Conservation (phyloP, 495 filamentous ascomycete species). For the Annulohypoxylon maeteangense region DNA sequence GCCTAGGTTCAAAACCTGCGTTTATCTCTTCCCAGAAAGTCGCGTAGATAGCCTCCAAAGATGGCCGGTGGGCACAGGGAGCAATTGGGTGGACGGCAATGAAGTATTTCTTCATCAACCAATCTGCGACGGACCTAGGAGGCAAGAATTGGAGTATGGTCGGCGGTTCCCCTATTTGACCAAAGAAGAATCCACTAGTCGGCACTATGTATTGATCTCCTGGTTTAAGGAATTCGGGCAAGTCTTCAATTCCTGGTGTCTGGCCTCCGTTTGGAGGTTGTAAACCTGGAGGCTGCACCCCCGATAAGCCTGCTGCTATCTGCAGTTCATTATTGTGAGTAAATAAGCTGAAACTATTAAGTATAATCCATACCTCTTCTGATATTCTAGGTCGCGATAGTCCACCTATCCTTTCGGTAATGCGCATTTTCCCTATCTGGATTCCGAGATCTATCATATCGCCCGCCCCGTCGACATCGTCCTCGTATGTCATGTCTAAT, state of each 20-base stretch:
- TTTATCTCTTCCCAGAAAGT: conserved; percentile 70
- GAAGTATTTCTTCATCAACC: conserved; percentile 72
- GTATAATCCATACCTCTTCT: conserved; percentile 66
- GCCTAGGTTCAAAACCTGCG: conserved; percentile 64
- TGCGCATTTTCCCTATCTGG: conserved; percentile 73
- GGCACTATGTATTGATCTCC: conserved; percentile 66
- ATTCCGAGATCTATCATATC: conserved; percentile 77
- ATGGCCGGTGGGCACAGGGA: conserved; percentile 69
- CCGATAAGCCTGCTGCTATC: conserved; percentile 47
- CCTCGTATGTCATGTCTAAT: conserved; percentile 71
- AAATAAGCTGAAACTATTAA: not conserved
- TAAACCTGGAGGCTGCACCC: conserved; percentile 14
- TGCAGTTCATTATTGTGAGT: conserved; percentile 21
- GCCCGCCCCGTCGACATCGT: conserved; percentile 67
- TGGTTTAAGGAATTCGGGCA: conserved; percentile 61
- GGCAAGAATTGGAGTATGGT: conserved; percentile 68
- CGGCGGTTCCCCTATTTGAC: conserved; percentile 57
- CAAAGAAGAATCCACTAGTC: conserved; percentile 75
- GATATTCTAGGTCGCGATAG: conserved; percentile 68
- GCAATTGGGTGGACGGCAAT: conserved; percentile 72
- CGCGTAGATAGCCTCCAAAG: conserved; percentile 70
- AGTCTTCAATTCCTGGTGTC: conserved; percentile 33
- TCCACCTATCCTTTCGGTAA: conserved; percentile 76
- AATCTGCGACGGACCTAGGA: conserved; percentile 58
- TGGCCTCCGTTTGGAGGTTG: conserved; percentile 31